Evolutionary conservation across 352 stramenopile genomes (phyloP).

Genomic region (Stephanocyclus meneghinianus): DNA sequence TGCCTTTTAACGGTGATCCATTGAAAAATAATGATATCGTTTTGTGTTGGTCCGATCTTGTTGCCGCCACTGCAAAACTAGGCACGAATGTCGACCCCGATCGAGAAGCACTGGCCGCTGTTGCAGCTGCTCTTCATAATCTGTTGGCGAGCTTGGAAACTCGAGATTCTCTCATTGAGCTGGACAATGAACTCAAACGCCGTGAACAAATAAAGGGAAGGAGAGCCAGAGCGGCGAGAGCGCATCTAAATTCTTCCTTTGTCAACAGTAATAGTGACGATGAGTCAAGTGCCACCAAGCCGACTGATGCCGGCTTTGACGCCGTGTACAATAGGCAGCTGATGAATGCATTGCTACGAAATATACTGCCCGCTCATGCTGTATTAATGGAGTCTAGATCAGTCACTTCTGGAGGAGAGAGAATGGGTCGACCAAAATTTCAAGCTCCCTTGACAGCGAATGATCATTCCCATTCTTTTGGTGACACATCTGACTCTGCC

Average conservation of each 20-base stretch:
- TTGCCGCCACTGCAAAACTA: slow-evolving; percentile 25
- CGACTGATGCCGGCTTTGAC: slow-evolving; percentile 44
- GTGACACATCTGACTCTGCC: slow-evolving; percentile 59
- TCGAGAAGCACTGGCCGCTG: slow-evolving; percentile 61
- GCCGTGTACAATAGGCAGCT: slow-evolving; percentile 54
- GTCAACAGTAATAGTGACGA: slow-evolving; percentile 14
- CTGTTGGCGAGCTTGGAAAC: slow-evolving; percentile 52
- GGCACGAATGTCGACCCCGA: slow-evolving; percentile 15
- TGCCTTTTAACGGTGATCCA: slow-evolving; percentile 17
- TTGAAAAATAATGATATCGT: background rate
- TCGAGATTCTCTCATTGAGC: slow-evolving; percentile 36
- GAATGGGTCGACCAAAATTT: slow-evolving; percentile 32
- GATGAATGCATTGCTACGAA: slow-evolving; percentile 64
- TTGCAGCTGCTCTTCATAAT: slow-evolving; percentile 73
- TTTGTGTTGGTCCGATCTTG: slow-evolving; percentile 44
- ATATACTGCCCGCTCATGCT: slow-evolving; percentile 61
- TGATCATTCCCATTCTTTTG: slow-evolving; percentile 17
- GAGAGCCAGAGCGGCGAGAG: background rate
- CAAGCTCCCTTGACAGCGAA: slow-evolving; percentile 11
- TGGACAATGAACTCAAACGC: slow-evolving; percentile 34
- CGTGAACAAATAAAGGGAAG: slow-evolving; percentile 29
- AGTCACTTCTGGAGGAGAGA: slow-evolving; percentile 11
- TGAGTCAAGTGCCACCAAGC: slow-evolving; percentile 5
- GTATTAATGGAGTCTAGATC: slow-evolving; percentile 33
- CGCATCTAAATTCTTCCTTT: background rate